These are phyloP conservation scores for Diaporthe sp. DNA, from an alignment of 2,329 filamentous ascomycete species.

Conservation along the genomic window DNA sequence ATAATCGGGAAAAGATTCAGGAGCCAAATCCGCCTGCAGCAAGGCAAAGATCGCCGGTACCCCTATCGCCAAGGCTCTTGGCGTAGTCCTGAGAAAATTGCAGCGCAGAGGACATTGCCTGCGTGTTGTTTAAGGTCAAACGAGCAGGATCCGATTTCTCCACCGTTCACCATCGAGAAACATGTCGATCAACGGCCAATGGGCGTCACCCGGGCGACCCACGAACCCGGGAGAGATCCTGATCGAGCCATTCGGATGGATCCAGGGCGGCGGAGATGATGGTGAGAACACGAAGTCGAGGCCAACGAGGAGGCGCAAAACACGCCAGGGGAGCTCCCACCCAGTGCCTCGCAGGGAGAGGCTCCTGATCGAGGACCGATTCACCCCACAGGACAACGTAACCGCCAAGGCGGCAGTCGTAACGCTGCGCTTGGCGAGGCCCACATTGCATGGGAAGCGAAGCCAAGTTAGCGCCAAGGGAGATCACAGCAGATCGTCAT, in stretches of 20 bases:
- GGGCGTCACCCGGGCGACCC: background rate
- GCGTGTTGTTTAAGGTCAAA: constrained; percentile 3
- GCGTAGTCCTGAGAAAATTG: constrained; percentile 24
- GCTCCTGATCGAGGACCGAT: constrained; percentile 11
- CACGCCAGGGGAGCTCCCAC: background rate
- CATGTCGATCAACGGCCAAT: background rate
- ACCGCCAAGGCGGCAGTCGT: constrained; percentile 26
- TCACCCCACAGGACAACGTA: constrained; percentile 19
- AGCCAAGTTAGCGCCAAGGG: constrained; percentile 19
- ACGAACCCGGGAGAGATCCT: background rate
- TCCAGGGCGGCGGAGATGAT: constrained; percentile 12
- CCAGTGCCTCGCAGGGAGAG: background rate
- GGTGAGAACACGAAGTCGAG: constrained; percentile 16
- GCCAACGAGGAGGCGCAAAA: background rate
- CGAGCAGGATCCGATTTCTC: constrained; percentile 23
- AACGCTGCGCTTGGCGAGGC: constrained; percentile 8
- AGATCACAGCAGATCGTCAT: constrained; percentile 16
- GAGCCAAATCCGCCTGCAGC: background rate
- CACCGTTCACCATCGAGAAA: constrained; percentile 9
- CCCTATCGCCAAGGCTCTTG: constrained; percentile 27
- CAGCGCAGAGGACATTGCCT: background rate
- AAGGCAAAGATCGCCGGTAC: constrained; percentile 19
- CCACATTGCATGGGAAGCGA: constrained; percentile 1
- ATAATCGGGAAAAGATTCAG: background rate
- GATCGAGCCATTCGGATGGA: background rate